Percentiles rank a stretch among this genome's conserved stretches.
Evolutionary conservation across 208 protist genomes (phyloP).

Genomic region (Acanthamoeba sp.): DNA sequence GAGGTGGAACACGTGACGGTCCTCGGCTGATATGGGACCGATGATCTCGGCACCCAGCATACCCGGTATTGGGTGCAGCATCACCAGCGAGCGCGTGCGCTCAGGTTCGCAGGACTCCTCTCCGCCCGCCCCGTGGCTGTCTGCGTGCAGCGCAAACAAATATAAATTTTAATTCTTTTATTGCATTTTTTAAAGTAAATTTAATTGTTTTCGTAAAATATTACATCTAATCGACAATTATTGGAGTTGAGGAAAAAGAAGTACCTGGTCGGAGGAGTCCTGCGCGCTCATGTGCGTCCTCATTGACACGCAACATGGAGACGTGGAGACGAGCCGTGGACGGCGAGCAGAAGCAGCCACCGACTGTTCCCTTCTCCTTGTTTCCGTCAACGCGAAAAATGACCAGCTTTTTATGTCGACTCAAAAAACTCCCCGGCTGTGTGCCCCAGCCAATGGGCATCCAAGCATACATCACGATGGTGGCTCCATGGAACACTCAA

Average conservation of each 20-base stretch:
- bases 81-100: neutral
- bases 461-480: too few relatives aligned
- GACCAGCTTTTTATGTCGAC: too few relatives aligned
- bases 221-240: too few relatives aligned
- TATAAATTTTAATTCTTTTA: neutral
- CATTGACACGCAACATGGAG: neutral
- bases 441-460: too few relatives aligned
- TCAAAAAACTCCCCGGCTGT: too few relatives aligned
- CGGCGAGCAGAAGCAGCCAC: neutral
- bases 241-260: too few relatives aligned
- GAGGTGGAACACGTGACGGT: neutral
- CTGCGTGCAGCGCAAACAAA: neutral
- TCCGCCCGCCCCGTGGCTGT: neutral
- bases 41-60: conserved; percentile 27
- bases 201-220: too few relatives aligned
- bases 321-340: neutral
- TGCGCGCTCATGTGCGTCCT: neutral
- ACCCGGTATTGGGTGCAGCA: neutral
- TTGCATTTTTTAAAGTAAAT: too few relatives aligned
- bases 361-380: too few relatives aligned
- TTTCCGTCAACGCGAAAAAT: too few relatives aligned
- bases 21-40: conserved; percentile 30
- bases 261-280: too few relatives aligned
- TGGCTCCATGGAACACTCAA: too few relatives aligned
- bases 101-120: neutral